Evolutionary conservation across 495 filamentous ascomycete species (phyloP).

Genomic region (Penicillium manginii): DNA sequence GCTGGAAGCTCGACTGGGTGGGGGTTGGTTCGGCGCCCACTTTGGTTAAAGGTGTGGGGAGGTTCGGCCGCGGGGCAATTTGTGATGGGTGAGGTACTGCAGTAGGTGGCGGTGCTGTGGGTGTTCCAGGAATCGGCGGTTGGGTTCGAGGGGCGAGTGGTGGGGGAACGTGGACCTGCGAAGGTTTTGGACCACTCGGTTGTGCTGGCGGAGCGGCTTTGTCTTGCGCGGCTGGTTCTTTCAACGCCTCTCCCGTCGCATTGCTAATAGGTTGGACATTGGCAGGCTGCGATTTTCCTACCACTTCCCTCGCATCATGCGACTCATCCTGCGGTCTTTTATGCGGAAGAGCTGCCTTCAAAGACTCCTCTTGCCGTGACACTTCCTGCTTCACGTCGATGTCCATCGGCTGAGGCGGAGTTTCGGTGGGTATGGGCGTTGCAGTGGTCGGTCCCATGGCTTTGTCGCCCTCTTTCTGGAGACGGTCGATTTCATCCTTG

Average conservation of each 20-base stretch:
- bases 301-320: background rate
- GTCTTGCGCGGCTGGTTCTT: background rate
- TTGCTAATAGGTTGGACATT: background rate
- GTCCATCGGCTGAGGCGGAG: slow-evolving; percentile 41
- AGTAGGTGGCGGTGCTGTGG: slow-evolving; percentile 23
- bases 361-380: slow-evolving; percentile 15
- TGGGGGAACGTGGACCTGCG: slow-evolving; percentile 32
- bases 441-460: slow-evolving; percentile 18
- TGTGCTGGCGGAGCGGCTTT: slow-evolving; percentile 30
- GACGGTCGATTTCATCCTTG: slow-evolving; percentile 66
- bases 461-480: slow-evolving; percentile 64
- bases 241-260: background rate
- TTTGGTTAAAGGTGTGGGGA: slow-evolving; percentile 14
- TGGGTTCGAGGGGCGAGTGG: slow-evolving; percentile 32
- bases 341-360: slow-evolving; percentile 7
- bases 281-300: background rate
- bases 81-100: slow-evolving; percentile 33
- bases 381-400: slow-evolving; percentile 37
- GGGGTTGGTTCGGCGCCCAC: slow-evolving; percentile 27
- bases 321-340: background rate
- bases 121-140: slow-evolving; percentile 23
- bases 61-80: slow-evolving; percentile 25
- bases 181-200: slow-evolving; percentile 31
- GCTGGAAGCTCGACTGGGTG: slow-evolving; percentile 44
- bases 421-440: slow-evolving; percentile 16